phyloP scores from a whole-genome alignment of 2,329 filamentous ascomycete species.

The Fusarium sp. region DNA sequence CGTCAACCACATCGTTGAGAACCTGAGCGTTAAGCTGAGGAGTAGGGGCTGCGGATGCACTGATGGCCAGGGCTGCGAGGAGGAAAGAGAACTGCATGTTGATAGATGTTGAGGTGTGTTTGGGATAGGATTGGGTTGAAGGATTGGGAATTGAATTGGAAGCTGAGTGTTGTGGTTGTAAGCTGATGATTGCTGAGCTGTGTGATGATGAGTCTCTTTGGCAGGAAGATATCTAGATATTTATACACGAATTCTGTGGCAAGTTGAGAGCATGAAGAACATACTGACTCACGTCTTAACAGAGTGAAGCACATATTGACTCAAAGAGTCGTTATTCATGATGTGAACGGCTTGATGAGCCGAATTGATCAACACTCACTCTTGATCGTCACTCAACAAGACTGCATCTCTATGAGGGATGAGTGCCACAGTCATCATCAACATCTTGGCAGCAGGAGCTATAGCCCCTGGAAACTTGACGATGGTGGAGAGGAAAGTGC shows the following conservation, averaged over 20 bases:
- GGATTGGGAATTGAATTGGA: neutral
- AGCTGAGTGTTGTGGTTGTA: neutral
- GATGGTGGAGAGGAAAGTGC: neutral
- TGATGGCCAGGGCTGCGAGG: neutral
- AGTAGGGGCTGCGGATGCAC: neutral
- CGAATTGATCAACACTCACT: neutral
- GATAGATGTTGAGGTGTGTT: neutral
- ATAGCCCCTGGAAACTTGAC: neutral
- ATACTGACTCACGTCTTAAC: neutral
- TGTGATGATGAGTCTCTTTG: neutral
- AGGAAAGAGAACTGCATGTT: neutral
- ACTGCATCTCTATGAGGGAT: neutral
- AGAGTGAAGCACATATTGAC: neutral
- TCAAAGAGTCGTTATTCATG: neutral
- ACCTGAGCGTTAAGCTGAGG: neutral
- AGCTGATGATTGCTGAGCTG: neutral
- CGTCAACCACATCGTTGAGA: neutral
- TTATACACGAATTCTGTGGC: neutral
- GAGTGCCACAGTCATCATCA: neutral
- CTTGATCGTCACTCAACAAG: too few species aligned
- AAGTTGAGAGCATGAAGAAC: neutral
- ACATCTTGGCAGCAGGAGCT: neutral
- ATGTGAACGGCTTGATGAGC: accelerated
- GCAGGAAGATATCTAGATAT: neutral
- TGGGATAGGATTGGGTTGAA: neutral